These are phyloP conservation scores for Aspergillus thermomutatus DNA, from an alignment of 2,329 filamentous ascomycete species.

Conservation along the genomic window DNA sequence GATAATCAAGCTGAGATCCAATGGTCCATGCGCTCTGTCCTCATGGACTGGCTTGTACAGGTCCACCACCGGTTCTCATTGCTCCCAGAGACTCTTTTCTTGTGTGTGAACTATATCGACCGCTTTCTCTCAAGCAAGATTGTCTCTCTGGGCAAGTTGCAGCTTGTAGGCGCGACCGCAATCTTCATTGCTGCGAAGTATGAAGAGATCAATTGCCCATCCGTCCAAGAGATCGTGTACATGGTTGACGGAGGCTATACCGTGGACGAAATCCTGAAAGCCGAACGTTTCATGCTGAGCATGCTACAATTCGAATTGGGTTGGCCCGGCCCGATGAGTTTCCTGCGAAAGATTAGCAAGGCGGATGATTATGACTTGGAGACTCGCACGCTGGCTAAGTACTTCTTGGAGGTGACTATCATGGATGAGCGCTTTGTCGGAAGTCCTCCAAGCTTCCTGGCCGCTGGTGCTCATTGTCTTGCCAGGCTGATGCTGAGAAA, in stretches of 20 bases:
- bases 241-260: constrained; percentile 96
- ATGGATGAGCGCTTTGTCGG: constrained; percentile 98
- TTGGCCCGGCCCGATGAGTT: constrained; percentile 99
- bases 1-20: constrained; percentile 94
- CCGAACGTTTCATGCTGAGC: constrained; percentile 95
- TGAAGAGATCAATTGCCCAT: constrained; percentile 97
- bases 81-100: constrained; percentile 89
- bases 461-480: constrained; percentile 88
- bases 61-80: constrained; percentile 89
- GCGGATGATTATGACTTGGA: constrained; percentile 97
- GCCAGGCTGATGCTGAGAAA: constrained; percentile 85
- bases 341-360: constrained; percentile 93
- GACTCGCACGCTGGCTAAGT: constrained; percentile 92
- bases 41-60: constrained; percentile 98
- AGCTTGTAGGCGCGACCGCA: constrained; percentile 92
- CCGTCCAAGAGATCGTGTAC: constrained; percentile 91
- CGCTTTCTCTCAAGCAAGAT: constrained; percentile 93
- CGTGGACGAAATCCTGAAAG: constrained; percentile 89
- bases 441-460: constrained; percentile 82
- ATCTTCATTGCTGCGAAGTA: constrained; percentile 97
- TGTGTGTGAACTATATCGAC: constrained; percentile 95
- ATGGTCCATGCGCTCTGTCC: constrained; percentile 96
- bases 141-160: constrained; percentile 89
- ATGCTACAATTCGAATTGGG: constrained; percentile 95
- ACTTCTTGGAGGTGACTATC: constrained; percentile 92